phyloP scores from a whole-genome alignment of 164 flowering plant species.

The Cinnamomum micranthum region DNA sequence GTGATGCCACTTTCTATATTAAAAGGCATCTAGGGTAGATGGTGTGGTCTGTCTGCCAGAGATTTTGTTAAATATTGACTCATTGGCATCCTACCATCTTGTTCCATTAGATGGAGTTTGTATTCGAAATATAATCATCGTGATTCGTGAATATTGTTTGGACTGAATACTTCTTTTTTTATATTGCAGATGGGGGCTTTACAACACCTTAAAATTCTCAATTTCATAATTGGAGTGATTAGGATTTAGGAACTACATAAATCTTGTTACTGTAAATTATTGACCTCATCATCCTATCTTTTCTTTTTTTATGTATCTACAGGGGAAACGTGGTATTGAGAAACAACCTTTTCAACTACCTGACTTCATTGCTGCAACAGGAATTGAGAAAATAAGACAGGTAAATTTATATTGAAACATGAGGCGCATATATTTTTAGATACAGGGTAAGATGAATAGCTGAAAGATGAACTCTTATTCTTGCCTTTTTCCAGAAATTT shows the following conservation, averaged over 20 bases:
- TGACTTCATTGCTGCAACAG: constrained; percentile 97
- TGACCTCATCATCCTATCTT: constrained; percentile 29
- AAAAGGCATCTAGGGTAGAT: constrained; percentile 11
- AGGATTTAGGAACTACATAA: not conserved
- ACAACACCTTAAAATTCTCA: constrained; percentile 11
- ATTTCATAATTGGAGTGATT: constrained; percentile 9
- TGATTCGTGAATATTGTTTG: constrained; percentile 20
- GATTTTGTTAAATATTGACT: constrained; percentile 12
- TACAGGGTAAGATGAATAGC: too few relatives aligned
- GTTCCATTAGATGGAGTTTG: constrained; percentile 24
- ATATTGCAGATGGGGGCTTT: constrained; percentile 24
- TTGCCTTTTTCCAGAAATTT: too few relatives aligned
- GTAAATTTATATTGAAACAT: constrained; percentile 25
- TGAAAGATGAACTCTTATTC: too few relatives aligned
- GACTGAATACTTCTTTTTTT: constrained; percentile 29
- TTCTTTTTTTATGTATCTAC: constrained; percentile 27
- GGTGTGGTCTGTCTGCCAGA: constrained; percentile 11
- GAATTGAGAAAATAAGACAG: constrained; percentile 98
- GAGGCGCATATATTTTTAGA: not conserved
- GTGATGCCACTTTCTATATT: constrained; percentile 6
- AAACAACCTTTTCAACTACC: constrained; percentile 99
- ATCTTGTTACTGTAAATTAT: constrained; percentile 4
- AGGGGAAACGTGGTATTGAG: constrained; percentile 99
- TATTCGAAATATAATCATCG: constrained; percentile 17
- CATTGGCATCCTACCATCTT: constrained; percentile 22